Base-by-base conservation (phyloP, 495 filamentous ascomycete genomes). In the Penicillium paxilli region DNA sequence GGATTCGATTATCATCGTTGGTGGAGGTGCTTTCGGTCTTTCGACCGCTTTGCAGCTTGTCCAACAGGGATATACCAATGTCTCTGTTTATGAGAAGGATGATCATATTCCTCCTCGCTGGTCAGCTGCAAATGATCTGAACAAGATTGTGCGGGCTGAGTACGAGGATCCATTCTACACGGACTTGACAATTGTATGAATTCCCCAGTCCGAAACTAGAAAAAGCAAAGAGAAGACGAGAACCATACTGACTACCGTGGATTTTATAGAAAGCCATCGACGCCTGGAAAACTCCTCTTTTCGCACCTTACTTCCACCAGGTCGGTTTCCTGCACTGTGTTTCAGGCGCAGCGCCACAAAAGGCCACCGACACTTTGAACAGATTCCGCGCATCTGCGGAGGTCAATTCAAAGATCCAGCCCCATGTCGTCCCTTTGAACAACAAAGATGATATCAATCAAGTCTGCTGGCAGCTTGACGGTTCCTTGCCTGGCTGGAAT, bases 161-260 rank as follows among this genome's bases (percentile, higher is more conserved):
- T 83, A 84, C 57, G 79, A 81, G 42, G 79, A 82, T 58, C 68
- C 68, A 4, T 80, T 81, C 48, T 84, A 84, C 30, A 75, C 76
- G 1, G 72, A 80, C 17, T 55, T 83, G 44, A 60, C 59, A 9
- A 66, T 66, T 60, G 63, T 66, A 63, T 44, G 53, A 28, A 4
- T 24, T 5, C 24, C 5, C 40, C n/a, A n/a, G n/a, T n/a, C n/a
- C n/a, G n/a, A n/a, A n/a, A n/a, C n/a, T n/a, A n/a, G n/a, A n/a
- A n/a, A n/a, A n/a, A n/a, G n/a, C n/a, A n/a, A n/a, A n/a, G n/a
- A n/a, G n/a, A n/a, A n/a, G n/a, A n/a, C n/a, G n/a, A n/a, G n/a
- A n/a, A n/a, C n/a, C n/a, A 32, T 32, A 21, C 22, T 42, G 22
- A 22, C 19, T 25, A 12, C 14, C 11, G 5, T 46, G 11, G 14